Base-by-base conservation (phyloP, 176 grass and related monocot genomes). In the Triticum timopheevii region DNA sequence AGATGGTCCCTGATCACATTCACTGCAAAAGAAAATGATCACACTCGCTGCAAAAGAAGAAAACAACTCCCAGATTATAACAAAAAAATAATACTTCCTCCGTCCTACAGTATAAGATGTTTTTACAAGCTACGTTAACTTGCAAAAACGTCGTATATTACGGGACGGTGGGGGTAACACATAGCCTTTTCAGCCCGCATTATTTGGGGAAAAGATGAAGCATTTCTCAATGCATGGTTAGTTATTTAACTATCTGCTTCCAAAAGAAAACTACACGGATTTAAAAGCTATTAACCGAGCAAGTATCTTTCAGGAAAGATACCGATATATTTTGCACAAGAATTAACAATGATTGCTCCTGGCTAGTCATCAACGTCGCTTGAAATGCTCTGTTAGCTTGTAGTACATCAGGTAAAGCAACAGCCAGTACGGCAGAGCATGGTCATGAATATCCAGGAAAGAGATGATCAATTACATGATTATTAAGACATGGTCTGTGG, bases 1-100 rank as follows among this genome's bases (percentile, higher is more conserved):
- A 66, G 67, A 87, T 87, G 89, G 89, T 79, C 80, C 80, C 23
- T 44, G 15, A 73, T 47, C 74, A 80, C 89, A 87, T 80, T 90
- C 27, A 83, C 42, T 74, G 84, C 65, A 58, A 69, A 86, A 54
- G 19, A 13, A n/a, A 50, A 52, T 44, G 15, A 73, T 47, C 74
- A 74, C 89, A 84, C 68, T 90, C 27, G 74, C 42, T 74, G 80
- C 65, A 58, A 69, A 86, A 44, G 20, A 4, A n/a, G 12, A 77
- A 73, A 31, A 8, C 16, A 61, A 13, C 52, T 73, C 81, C 13
- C 65, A 52, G 19, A 42, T 80, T 27, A 3, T 27, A 5, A 52
- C 15, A 52, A 52, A 52, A 52, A 4, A 52, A 16, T 1, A 44
- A 42, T 42, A 42, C 10, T 42, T 10, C 40, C 40, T 42, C 9